Base-by-base conservation (phyloP, 345 rosid species). In the Euphorbia tirucalli region DNA sequence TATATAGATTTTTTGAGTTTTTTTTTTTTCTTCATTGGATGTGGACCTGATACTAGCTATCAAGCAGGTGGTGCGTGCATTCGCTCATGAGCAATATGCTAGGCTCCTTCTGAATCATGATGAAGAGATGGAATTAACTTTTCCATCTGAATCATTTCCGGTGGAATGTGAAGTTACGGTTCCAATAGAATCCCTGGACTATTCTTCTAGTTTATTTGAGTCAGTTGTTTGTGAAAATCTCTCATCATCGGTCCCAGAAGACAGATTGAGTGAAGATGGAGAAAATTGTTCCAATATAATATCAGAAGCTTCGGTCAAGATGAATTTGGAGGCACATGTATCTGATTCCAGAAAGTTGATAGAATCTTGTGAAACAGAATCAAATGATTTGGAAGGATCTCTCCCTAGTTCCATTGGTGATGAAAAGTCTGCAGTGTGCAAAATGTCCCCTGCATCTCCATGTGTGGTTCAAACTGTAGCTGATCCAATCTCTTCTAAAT, bases 31-130 rank as follows among this genome's bases (percentile, higher is more conserved):
- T 18, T 59, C 9, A 28, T 32, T 61, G 15, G 55, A 35, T 58
- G 46, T 28, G 44, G 25, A 24, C 24, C 10, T 81, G 56, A 62
- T 69, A 52, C 71, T 79, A 49, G 71, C 50, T 14, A 39, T 37
- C 66, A 56, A 76, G 74, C 80, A 94, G 97, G 95, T 92, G 73
- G 90, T 94, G 39, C 96, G 98, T 49, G 96, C 98, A 61, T 84
- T 75, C 74, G 98, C 98, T 71, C 98, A 94, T 66, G 98, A 94
- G 70, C 96, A 94, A 74, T 94, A 87, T 77, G 98, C 98, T 57
- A 83, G 98, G 80, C 95, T 94, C 50, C 90, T 94, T 74, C 81
- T 94, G 75, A 85, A 80, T 78, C 77, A 83, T 78, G 94, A 83
- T 15, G 90, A 90, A 55, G 90, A 83, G 75, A 46, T 83, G 61